Evolutionary conservation across 192 early-diverging fungal species (phyloP), one percentile per base, ranked within the genome.

Genomic region (Coemansia sp.): DNA sequence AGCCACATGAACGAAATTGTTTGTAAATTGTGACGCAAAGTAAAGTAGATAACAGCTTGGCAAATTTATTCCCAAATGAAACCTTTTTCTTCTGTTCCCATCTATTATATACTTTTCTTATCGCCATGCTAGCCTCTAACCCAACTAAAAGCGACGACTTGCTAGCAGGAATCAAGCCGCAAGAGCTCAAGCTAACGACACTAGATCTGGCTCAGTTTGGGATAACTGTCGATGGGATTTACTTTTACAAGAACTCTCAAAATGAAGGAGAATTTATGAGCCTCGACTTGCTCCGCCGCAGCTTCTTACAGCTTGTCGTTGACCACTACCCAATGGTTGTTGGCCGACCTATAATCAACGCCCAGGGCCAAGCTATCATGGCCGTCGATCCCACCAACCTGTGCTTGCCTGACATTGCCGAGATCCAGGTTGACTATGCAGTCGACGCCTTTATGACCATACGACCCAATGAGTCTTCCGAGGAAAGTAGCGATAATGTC

Each of bases 321-420:
- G 72, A 83, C 44, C 63, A 83, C 63, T 83, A 83, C 24, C 80
- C 80, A 0, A 61, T 83, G 14, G 19, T 83, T 17, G 63, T 72
- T 24, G 80, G 75, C 0, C 75, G 72, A 0, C 80, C 75, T 3
- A 44, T 54, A 6, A 45, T 83, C 21, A 72, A 61, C 35, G 51
- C 36, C 19, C 42, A 63, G 9, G 75, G 75, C 9, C 74, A 74
- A 41, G 75, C 62, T 5, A 66, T 74, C 21, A 63, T 83, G 9
- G 21, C 34, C 0, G 66, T 83, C 1, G 71, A 78, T 21, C 80
- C 80, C 0, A 36, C 29, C 27, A 72, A 77, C 69, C 46, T 74
- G 59, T 68, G 67, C 61, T 35, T 83, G 68, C 80, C 75, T 0
- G 70, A 76, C 51, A 41, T 83, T 42, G 75, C 61, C 11, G 80